These are phyloP conservation scores for Ophiocordyceps camponoti-floridani DNA, from an alignment of 2,329 filamentous ascomycete genomes.

Conservation along the genomic window DNA sequence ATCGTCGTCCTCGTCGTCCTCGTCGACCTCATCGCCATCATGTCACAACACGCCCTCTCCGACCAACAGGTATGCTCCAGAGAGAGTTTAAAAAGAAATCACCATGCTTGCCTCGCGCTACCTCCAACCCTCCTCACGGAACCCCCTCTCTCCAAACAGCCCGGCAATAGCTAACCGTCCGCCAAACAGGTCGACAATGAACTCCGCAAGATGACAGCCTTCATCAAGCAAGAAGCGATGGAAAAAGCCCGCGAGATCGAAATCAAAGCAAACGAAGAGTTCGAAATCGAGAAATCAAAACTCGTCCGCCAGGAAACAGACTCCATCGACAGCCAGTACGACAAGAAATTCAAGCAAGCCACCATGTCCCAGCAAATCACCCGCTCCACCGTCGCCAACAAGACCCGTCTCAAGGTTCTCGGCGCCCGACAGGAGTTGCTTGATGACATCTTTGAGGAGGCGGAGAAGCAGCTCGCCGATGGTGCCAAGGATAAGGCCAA, in stretches of 20 bases:
- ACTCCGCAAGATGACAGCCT: conserved; percentile 99
- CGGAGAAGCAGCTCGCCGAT: conserved; percentile 49
- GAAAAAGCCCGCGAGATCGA: conserved; percentile 96
- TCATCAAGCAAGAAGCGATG: conserved; percentile 96
- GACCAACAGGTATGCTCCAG: conserved; percentile 69
- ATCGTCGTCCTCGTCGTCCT: conserved; percentile 8
- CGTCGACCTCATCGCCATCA: conserved; percentile 28
- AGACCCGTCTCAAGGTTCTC: conserved; percentile 80
- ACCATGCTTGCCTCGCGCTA: not conserved
- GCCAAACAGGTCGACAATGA: conserved; percentile 69
- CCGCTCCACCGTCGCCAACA: conserved; percentile 88
- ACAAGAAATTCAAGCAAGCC: conserved; percentile 98
- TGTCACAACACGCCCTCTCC: conserved; percentile 94
- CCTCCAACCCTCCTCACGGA: not conserved
- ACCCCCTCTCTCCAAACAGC: not conserved
- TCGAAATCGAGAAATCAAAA: conserved; percentile 97
- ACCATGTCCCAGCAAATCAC: conserved; percentile 98
- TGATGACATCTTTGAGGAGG: conserved; percentile 72
- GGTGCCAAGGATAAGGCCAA: conserved; percentile 51
- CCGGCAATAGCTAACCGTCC: not conserved
- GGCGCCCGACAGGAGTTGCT: conserved; percentile 77
- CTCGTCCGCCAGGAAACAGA: conserved; percentile 90
- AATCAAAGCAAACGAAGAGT: conserved; percentile 97
- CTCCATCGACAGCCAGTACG: conserved; percentile 80
- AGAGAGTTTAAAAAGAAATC: no score